Evolutionary conservation across 495 filamentous ascomycete genomes (phyloP).

Genomic region (Cladorrhinum samala): DNA sequence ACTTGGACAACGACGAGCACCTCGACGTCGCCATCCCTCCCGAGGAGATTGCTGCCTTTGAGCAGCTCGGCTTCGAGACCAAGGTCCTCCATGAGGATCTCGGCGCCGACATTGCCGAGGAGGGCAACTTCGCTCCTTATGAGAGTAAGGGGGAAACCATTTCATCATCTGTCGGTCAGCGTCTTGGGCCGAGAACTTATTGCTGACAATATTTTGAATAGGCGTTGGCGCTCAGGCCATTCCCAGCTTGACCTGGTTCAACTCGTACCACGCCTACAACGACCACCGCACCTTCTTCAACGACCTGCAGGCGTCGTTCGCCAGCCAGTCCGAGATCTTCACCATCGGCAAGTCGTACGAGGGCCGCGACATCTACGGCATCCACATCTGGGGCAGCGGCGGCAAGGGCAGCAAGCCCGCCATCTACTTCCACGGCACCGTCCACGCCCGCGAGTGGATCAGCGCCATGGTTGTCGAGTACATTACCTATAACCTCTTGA

Average conservation of each 20-base stretch:
- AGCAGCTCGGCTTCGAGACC: conserved; percentile 11
- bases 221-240: conserved; percentile 14
- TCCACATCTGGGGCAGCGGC: conserved; percentile 51
- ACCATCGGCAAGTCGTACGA: conserved; percentile 44
- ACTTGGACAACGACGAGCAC: conserved; percentile 23
- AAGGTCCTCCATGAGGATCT: conserved; percentile 24
- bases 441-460: conserved; percentile 63
- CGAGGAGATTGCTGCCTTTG: conserved; percentile 18
- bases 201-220: conserved; percentile 8
- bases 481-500: conserved; percentile 48
- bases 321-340: conserved; percentile 48
- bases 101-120: conserved; percentile 21
- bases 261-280: conserved; percentile 50
- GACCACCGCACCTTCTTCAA: conserved; percentile 51
- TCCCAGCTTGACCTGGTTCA: conserved; percentile 45
- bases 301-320: conserved; percentile 43
- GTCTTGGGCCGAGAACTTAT: not conserved
- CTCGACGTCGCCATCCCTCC: conserved; percentile 25
- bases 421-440: conserved; percentile 54
- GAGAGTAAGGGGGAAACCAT: too few relatives aligned
- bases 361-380: conserved; percentile 49
- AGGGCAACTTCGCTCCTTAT: conserved; percentile 19
- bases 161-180: not conserved
- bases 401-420: conserved; percentile 52
- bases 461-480: conserved; percentile 50